These are phyloP conservation scores for Lactifluus piperatus DNA, from an alignment of 768 basidiomycete genomes.

Conservation along the genomic window DNA sequence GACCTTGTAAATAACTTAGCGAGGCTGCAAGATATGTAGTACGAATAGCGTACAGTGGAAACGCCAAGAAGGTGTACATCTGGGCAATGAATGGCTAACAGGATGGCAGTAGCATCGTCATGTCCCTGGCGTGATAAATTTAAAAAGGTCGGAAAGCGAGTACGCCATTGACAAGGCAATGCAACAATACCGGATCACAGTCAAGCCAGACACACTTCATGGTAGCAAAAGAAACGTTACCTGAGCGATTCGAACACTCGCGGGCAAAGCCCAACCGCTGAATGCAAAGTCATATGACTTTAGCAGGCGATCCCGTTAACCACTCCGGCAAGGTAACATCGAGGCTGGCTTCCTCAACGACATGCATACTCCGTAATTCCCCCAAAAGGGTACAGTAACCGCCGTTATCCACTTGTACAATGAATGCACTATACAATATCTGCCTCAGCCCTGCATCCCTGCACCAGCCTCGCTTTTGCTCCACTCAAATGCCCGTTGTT, in stretches of 20 bases:
- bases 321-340: conserved; percentile 88
- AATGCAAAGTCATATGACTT: conserved; percentile 22
- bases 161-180: neutral
- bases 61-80: conserved; percentile 67
- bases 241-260: conserved; percentile 57
- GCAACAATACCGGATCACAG: conserved; percentile 31
- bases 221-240: conserved; percentile 34
- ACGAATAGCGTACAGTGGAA: conserved; percentile 54
- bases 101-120: conserved; percentile 80
- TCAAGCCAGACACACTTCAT: conserved; percentile 29
- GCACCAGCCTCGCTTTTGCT: neutral
- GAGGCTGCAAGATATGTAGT: neutral
- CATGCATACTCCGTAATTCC: neutral
- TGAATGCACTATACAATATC: neutral
- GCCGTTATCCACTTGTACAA: too few relatives aligned
- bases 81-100: conserved; percentile 61
- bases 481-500: conserved; percentile 15
- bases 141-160: neutral
- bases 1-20: conserved; percentile 36
- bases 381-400: too few relatives aligned
- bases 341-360: neutral
- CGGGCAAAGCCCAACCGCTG: conserved; percentile 54
- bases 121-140: conserved; percentile 49
- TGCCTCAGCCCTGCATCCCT: neutral
- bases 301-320: conserved; percentile 58